phyloP scores from a whole-genome alignment of 257 asterid species.

The Catharanthus roseus region DNA sequence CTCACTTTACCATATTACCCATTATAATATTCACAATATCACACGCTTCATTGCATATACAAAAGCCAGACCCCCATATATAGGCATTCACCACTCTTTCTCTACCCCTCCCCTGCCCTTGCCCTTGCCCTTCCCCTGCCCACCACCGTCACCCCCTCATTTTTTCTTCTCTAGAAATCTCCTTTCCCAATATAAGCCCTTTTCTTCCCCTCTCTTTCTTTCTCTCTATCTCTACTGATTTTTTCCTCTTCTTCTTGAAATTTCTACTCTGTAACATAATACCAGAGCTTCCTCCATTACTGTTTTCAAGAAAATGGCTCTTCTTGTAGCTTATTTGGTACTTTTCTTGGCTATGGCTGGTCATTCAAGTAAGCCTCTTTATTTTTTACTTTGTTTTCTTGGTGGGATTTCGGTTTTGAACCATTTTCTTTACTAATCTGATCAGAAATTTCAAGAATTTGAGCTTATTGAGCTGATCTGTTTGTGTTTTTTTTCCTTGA shows the following conservation, averaged over 20 bases:
- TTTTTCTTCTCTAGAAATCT: slow-evolving; percentile 17
- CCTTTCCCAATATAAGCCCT: background rate
- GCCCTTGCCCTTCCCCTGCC: background rate
- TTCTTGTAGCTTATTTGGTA: slow-evolving; percentile 35
- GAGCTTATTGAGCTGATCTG: slow-evolving; percentile 25
- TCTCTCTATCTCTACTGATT: slow-evolving; percentile 3
- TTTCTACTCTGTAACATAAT: background rate
- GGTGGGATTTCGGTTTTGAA: background rate
- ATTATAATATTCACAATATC: background rate
- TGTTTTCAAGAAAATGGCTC: slow-evolving; percentile 39
- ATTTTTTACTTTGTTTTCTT: background rate
- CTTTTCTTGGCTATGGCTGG: slow-evolving; percentile 48
- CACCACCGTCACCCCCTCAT: slow-evolving; percentile 21
- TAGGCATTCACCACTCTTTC: slow-evolving; percentile 9
- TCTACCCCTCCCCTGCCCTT: background rate
- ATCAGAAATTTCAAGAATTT: background rate
- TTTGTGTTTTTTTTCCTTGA: background rate
- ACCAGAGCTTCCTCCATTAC: background rate
- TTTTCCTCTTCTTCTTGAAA: background rate
- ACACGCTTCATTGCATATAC: background rate
- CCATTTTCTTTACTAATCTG: background rate
- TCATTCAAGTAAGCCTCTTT: slow-evolving; percentile 31
- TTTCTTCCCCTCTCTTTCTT: background rate
- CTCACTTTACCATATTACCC: background rate
- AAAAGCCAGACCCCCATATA: background rate